Evolutionary conservation across 2,329 filamentous ascomycete species (phyloP).

Genomic region (Cordyceps fumosorosea): DNA sequence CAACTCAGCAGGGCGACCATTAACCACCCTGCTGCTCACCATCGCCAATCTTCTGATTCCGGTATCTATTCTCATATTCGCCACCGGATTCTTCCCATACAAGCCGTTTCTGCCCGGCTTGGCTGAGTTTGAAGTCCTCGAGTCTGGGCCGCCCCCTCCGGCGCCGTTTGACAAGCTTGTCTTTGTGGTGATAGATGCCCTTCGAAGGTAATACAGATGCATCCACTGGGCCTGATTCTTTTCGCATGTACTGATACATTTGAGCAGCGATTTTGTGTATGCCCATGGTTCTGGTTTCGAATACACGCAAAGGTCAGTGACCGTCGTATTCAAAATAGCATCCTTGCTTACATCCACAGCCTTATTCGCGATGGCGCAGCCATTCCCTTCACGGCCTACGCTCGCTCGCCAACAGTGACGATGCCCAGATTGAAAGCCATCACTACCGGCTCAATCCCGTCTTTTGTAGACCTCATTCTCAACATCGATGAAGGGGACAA

Average conservation of each 20-base stretch:
- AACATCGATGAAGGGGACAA: slow-evolving; percentile 95
- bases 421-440: slow-evolving; percentile 98
- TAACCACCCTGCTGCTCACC: slow-evolving; percentile 42
- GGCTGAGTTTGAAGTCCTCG: slow-evolving; percentile 56
- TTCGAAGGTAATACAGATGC: slow-evolving; percentile 60
- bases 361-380: slow-evolving; percentile 78
- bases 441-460: slow-evolving; percentile 95
- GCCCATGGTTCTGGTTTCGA: slow-evolving; percentile 70
- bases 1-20: slow-evolving; percentile 17
- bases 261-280: slow-evolving; percentile 85
- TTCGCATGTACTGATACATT: background rate
- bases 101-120: slow-evolving; percentile 88
- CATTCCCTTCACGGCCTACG: slow-evolving; percentile 90
- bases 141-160: slow-evolving; percentile 49
- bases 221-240: too few relatives aligned
- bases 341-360: slow-evolving; percentile 37
- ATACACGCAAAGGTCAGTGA: slow-evolving; percentile 75
- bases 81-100: slow-evolving; percentile 92
- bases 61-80: slow-evolving; percentile 68
- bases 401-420: slow-evolving; percentile 93
- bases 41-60: slow-evolving; percentile 74
- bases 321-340: background rate
- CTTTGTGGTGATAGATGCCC: slow-evolving; percentile 96
- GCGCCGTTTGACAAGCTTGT: slow-evolving; percentile 82
- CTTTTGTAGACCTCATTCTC: slow-evolving; percentile 91